Base-by-base conservation (phyloP, 2,329 filamentous ascomycete species). In the Zasmidium citrigriseum region DNA sequence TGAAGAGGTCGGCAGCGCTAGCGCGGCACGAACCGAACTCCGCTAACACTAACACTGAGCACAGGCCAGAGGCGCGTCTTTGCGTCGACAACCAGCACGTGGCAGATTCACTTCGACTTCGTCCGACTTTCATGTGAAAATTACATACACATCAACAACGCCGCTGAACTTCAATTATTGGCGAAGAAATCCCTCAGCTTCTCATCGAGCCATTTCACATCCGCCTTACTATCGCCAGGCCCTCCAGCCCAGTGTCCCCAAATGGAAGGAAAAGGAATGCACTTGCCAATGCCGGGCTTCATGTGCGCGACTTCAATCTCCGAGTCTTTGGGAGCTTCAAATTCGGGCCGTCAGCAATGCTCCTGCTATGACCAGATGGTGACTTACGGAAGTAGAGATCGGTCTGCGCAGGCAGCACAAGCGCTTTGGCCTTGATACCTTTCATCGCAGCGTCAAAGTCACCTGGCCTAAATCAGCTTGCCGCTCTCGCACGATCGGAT, bases 341-440 rank as follows among this genome's bases (percentile, higher is more conserved):
- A 11, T 34, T 27, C 9, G n/a, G 60, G 67, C 52, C 64, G 59
- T 44, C n/a, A 46, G 21, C 5, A 3, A 38, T 29, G 22, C 14
- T 7, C 20, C 14, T 38, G 11, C 7, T 7, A 23, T 11, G 7
- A 7, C 7, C 27, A 52, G 14, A 44, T 54, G 7, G 4, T n/a
- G 7, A 75, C 82, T 75, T 70, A 86, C 79, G 90, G 64, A 95
- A 93, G 70, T 93, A 93, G 3, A 93, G 78, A 69, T 93, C 90
- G 0, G 89, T 92, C 70, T 89, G 85, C 21, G 80, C 76, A 0
- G 90, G 90, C 14, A 93, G 72, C 2, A 93, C 87, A 45, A 93
- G 74, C 0, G 84, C 86, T 66, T 86, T 90, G 1, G 89, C 87
- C 70, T 88, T 89, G 72, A 93, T 91, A 2, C 78, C 81, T 48